Evolutionary conservation across 306 rosid genomes (phyloP), one percentile per base, ranked within the genome.

Genomic region (Acacia acuminata): DNA sequence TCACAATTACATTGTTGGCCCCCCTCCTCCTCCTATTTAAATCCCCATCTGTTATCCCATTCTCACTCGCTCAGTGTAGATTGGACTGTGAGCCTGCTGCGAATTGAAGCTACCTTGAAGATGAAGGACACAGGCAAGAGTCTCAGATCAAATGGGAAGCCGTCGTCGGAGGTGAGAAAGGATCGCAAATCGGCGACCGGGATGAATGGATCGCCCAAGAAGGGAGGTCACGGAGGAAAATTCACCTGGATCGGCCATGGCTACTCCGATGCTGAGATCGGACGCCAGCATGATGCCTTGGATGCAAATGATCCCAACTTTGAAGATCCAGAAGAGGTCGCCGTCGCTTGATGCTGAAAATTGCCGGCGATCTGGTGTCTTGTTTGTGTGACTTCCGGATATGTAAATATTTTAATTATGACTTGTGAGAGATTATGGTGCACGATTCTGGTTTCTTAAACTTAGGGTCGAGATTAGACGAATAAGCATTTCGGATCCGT

Each of bases 151-250:
- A 93, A 47, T 36, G 91, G 84, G 0, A 92, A 91, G 78, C 1
- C 32, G 15, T 74, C 87, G 34, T 14, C 81, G 72, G 94, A 90
- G 79, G 71, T 10, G 75, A 88, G 91, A 58, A 95, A 84, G 78
- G 97, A 95, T 58, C 84, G 97, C 77, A 92, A 87, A 68, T 95
- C 99, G 10, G 90, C 94, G 7, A 90, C 94, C 5, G 98, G 99
- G 7, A 81, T 91, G 90, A 92, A 3, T 82, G 98, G 98, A 86
- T 95, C 94, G 66, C 97, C 99, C 32, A 95, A 95, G 93, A 95
- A 95, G 67, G 93, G 99, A 60, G 99, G 98, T 7, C 93, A 89
- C 42, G 98, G 98, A 7, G 98, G 98, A 7, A 95, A 92, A 85
- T 95, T 90, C 93, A 93, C 98, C 3, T 93, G 98, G 98, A 86